These are phyloP conservation scores for Flueggea neowawraea DNA, from an alignment of 441 rosid species.

Conservation along the genomic window DNA sequence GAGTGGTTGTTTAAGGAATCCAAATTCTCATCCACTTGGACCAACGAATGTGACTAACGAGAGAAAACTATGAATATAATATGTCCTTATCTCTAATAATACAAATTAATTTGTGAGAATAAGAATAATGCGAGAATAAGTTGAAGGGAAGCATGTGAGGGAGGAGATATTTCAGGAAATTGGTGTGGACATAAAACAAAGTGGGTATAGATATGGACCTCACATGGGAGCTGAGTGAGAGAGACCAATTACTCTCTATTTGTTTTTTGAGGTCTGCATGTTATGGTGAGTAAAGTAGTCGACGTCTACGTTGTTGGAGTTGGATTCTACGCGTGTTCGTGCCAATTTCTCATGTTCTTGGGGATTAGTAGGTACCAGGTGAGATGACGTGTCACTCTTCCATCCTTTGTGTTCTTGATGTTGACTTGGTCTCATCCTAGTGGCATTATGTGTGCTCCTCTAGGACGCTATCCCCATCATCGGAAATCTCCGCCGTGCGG, in stretches of 20 bases:
- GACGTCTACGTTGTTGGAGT: slow-evolving; percentile 14
- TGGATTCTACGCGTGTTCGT: neutral
- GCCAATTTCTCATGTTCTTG: slow-evolving; percentile 12
- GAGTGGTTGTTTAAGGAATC: too few species aligned
- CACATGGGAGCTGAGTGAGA: slow-evolving; percentile 20
- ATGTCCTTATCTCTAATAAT: too few species aligned
- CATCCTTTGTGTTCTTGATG: slow-evolving; percentile 13
- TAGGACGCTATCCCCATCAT: too few species aligned
- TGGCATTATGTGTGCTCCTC: neutral
- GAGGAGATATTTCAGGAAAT: slow-evolving; percentile 20
- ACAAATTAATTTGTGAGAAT: neutral
- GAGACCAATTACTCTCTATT: neutral
- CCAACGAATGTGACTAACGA: too few species aligned
- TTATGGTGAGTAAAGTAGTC: slow-evolving; percentile 6
- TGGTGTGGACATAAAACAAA: neutral
- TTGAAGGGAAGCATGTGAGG: slow-evolving; percentile 19
- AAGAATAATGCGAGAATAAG: neutral
- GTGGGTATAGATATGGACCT: neutral
- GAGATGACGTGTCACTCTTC: slow-evolving; percentile 21
- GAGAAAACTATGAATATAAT: too few species aligned
- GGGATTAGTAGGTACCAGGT: neutral
- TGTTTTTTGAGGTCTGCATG: neutral
- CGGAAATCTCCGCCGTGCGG: too few species aligned
- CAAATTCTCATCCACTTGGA: too few species aligned
- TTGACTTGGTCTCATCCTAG: slow-evolving; percentile 6